Evolutionary conservation across 371 early-diverging fungal genomes (phyloP).

Genomic region (Syncephalastrum monosporum): DNA sequence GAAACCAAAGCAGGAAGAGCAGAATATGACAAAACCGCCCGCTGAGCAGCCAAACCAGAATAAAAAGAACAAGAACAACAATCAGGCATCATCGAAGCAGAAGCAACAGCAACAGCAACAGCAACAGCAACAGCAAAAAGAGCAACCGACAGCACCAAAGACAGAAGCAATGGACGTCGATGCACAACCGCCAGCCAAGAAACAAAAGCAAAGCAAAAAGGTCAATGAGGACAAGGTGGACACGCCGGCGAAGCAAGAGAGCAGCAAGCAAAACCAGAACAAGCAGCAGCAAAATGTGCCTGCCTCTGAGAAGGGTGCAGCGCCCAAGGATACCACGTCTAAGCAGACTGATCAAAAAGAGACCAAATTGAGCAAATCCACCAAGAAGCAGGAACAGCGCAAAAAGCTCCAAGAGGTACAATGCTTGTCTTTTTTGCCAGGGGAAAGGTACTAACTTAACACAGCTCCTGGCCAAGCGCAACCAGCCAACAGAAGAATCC

Average conservation of each 20-base stretch:
- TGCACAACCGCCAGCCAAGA: not conserved
- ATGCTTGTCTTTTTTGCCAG: not conserved
- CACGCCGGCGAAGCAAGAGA: not conserved
- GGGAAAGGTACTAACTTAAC: not conserved
- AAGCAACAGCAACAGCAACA: constrained; percentile 7
- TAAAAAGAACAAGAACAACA: constrained; percentile 9
- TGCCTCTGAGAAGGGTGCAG: constrained; percentile 1
- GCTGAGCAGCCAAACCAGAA: not conserved
- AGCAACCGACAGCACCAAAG: not conserved
- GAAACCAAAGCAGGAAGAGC: constrained; percentile 4
- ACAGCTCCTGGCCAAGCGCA: constrained; percentile 6
- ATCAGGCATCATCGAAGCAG: constrained; percentile 6
- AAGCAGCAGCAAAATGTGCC: constrained; percentile 8
- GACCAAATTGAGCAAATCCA: not conserved
- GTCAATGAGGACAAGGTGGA: not conserved
- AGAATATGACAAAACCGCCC: not conserved
- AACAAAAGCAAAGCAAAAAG: constrained; percentile 3
- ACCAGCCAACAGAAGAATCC: not conserved
- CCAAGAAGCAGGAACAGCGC: constrained; percentile 9
- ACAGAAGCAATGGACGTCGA: constrained; percentile 1
- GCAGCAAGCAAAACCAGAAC: not conserved
- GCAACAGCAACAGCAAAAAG: constrained; percentile 5
- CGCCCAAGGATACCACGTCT: not conserved
- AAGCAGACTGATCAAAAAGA: not conserved
- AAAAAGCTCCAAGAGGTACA: constrained; percentile 28